Evolutionary conservation across 257 asterid species (phyloP).

Genomic region (Scutellaria minor): DNA sequence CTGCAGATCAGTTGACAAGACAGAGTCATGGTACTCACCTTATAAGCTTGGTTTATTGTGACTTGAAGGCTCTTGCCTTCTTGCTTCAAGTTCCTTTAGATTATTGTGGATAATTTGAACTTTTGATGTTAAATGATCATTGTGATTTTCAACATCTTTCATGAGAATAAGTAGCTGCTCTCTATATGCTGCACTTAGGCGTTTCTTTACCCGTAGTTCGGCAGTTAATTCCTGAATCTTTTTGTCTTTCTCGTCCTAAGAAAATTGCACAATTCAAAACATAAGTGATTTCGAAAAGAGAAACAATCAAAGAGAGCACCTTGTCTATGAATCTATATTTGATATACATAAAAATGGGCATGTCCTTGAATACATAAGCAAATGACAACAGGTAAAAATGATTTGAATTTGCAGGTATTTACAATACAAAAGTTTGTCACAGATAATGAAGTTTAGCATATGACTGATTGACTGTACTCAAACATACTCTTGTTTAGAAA

Average conservation of each 20-base stretch:
- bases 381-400: constrained; percentile 11
- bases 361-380: constrained; percentile 12
- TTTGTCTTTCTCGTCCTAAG: constrained; percentile 79
- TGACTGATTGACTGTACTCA: constrained; percentile 3
- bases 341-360: background rate
- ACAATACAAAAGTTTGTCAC: background rate
- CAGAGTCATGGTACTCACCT: constrained; percentile 39
- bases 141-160: constrained; percentile 73
- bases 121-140: constrained; percentile 58
- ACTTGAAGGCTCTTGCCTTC: constrained; percentile 45
- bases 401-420: background rate
- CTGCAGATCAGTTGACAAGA: constrained; percentile 13
- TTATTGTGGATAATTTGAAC: constrained; percentile 55
- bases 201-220: constrained; percentile 68
- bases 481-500: background rate
- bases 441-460: background rate
- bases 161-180: constrained; percentile 68
- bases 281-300: constrained; percentile 20
- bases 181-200: constrained; percentile 65
- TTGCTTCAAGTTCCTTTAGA: constrained; percentile 61
- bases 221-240: constrained; percentile 76
- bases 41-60: constrained; percentile 37
- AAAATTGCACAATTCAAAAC: constrained; percentile 23
- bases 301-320: constrained; percentile 5
- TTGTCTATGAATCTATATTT: background rate